These are phyloP conservation scores for Dujonia santamariae DNA, from an alignment of 1,139 yeast genomes.

Conservation along the genomic window DNA sequence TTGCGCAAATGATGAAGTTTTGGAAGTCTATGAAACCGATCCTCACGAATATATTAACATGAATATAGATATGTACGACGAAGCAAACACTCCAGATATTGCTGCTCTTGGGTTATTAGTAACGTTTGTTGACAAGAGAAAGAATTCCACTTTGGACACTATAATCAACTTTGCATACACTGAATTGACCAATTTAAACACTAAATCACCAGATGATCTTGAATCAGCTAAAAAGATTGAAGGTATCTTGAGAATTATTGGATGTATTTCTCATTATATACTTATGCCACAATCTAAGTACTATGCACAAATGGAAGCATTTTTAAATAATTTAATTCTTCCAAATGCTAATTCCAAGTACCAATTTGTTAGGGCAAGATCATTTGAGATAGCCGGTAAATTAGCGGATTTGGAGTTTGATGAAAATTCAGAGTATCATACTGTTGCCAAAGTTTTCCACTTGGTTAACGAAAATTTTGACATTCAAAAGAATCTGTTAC, in stretches of 20 bases:
- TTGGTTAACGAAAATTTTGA: constrained; percentile 64
- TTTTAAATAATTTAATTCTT: constrained; percentile 60
- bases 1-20: constrained; percentile 64
- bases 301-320: constrained; percentile 62
- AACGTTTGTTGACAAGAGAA: constrained; percentile 66
- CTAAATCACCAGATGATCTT: constrained; percentile 21
- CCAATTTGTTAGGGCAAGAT: constrained; percentile 80
- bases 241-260: constrained; percentile 76
- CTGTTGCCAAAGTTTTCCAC: constrained; percentile 55
- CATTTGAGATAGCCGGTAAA: constrained; percentile 73
- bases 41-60: constrained; percentile 89
- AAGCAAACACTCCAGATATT: constrained; percentile 58
- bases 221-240: constrained; percentile 72
- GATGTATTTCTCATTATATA: constrained; percentile 64
- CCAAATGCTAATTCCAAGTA: constrained; percentile 67
- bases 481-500: constrained; percentile 48
- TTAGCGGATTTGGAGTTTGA: constrained; percentile 64
- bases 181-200: constrained; percentile 41
- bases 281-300: constrained; percentile 57
- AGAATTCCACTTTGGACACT: constrained; percentile 57
- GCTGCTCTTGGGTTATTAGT: constrained; percentile 64
- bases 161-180: constrained; percentile 65
- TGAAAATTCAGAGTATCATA: constrained; percentile 30
- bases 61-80: constrained; percentile 66
- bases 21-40: constrained; percentile 81